These are phyloP conservation scores for Vitis hybrid DNA, from an alignment of 177 flowering plant genomes.

Conservation along the genomic window DNA sequence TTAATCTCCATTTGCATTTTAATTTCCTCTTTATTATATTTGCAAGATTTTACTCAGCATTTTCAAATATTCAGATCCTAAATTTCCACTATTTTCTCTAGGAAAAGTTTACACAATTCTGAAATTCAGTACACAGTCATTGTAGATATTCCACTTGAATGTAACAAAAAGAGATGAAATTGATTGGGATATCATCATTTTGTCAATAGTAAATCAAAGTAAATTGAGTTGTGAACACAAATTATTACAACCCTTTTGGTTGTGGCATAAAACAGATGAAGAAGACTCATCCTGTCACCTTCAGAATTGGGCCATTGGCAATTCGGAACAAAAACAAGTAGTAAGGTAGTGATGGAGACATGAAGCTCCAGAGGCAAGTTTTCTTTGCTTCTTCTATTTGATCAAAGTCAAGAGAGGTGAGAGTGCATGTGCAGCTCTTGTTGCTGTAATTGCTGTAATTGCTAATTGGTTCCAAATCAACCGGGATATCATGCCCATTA, in stretches of 20 bases:
- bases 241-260: constrained; percentile 16
- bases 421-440: constrained; percentile 96
- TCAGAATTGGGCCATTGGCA: constrained; percentile 87
- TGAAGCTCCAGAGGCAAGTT: constrained; percentile 77
- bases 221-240: background rate
- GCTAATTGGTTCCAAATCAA: constrained; percentile 90
- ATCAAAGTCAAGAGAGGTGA: constrained; percentile 97
- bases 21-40: no score
- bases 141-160: no score
- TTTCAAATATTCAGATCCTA: no score
- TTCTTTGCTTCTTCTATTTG: constrained; percentile 96
- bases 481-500: constrained; percentile 71
- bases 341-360: constrained; percentile 82
- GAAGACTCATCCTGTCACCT: constrained; percentile 60
- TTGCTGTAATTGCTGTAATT: constrained; percentile 93
- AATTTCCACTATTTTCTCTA: no score
- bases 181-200: background rate
- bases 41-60: no score
- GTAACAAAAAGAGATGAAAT: background rate
- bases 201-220: background rate
- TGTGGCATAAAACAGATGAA: constrained; percentile 72
- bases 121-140: no score
- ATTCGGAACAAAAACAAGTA: constrained; percentile 87
- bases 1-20: no score
- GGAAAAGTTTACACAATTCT: no score